phyloP scores from a whole-genome alignment of 2,329 filamentous ascomycete genomes.

The Claviceps spartinae region DNA sequence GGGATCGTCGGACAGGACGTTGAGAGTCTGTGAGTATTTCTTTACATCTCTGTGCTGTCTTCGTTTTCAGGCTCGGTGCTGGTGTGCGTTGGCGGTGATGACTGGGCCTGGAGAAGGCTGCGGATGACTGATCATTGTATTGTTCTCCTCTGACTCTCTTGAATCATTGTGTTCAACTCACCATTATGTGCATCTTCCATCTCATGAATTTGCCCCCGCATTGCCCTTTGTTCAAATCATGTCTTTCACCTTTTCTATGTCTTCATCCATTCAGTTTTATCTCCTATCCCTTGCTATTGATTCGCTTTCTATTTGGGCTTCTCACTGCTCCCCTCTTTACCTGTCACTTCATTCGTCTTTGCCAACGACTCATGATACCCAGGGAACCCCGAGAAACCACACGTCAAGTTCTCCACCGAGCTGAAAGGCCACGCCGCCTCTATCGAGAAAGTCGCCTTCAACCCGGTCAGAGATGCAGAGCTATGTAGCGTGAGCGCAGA shows the following conservation, averaged over 20 bases:
- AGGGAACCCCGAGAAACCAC: conserved; percentile 66
- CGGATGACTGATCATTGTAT: no score
- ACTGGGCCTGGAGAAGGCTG: no score
- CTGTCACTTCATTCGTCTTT: not conserved
- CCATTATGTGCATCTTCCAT: no score
- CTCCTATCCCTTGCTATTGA: not conserved
- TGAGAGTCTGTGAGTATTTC: conserved; percentile 50
- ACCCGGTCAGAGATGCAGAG: conserved; percentile 63
- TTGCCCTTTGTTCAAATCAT: not conserved
- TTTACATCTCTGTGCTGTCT: not conserved
- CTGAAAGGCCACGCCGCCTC: conserved; percentile 51
- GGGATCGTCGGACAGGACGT: conserved; percentile 53
- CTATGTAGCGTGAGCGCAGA: conserved; percentile 62
- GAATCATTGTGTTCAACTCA: no score
- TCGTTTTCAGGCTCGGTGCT: not conserved
- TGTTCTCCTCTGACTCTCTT: no score
- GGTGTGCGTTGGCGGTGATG: not conserved
- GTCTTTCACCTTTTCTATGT: not conserved
- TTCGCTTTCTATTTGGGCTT: no score
- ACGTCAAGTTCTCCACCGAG: conserved; percentile 62
- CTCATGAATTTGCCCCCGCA: no score
- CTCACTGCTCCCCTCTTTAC: no score
- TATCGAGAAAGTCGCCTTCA: conserved; percentile 67
- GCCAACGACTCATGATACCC: not conserved
- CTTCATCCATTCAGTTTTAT: not conserved